Evolutionary conservation across 2,329 filamentous ascomycete species (phyloP), one percentile per base, ranked within the genome.

Genomic region (Pyrenochaeta sp.): DNA sequence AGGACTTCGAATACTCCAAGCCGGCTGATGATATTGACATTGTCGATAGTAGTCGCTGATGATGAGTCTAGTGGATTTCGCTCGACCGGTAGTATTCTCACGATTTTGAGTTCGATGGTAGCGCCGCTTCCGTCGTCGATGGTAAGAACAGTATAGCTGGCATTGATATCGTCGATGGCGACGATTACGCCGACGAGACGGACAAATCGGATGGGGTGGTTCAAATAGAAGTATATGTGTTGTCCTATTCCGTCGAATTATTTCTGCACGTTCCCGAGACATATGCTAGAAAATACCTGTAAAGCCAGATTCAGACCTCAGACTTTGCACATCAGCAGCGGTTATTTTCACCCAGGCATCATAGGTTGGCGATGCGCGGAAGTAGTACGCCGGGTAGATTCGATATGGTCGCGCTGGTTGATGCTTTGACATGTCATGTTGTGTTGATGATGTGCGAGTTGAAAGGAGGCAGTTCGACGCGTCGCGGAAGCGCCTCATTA

Each of bases 341-440:
- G 79, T 78, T 52, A 87, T 73, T 61, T 84, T 84, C 66, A 84
- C 83, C 84, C 84, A 87, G 61, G 74, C 65, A 69, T 80, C 77
- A 67, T 78, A 84, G 7, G 84, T 86, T n/a, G 80, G 78, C 5
- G 84, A 85, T 23, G 74, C 75, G 32, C 72, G 68, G 66, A 83
- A 85, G 73, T 81, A 85, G 64, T 79, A 83, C 24, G 78, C 78
- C 11, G 83, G 81, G 51, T 85, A 84, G 50, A 82, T 53, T 49
- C 58, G 53, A 53, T 60, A 61, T 10, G 67, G 41, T 37, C 44
- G 58, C 48, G 51, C 38, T 34, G 50, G 45, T 36, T 45, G 47
- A 42, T 51, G 52, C 50, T 51, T 59, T 56, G 58, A 63, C 59
- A 63, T 64, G 20, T 65, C 62, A 67, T 67, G 29, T 52, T 66